Evolutionary conservation across 2,329 filamentous ascomycete genomes (phyloP).

Genomic region (Hansfordia pulvinata): DNA sequence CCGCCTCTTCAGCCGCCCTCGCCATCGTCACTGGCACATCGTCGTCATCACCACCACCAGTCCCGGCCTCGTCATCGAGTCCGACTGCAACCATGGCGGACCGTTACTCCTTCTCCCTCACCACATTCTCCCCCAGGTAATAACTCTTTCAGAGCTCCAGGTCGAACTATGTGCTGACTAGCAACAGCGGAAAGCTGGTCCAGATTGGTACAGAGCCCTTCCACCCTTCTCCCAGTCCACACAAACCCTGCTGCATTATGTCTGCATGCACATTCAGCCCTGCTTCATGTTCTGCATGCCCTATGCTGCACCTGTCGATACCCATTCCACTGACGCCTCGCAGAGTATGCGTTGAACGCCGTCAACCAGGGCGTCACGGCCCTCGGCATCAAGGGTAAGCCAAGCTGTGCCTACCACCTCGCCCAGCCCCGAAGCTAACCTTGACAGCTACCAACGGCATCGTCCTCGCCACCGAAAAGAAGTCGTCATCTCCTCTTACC

Average conservation of each 20-base stretch:
- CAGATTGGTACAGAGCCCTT: constrained; percentile 63
- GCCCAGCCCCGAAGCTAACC: constrained; percentile 5
- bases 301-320: too few species aligned
- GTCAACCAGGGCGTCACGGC: constrained; percentile 99
- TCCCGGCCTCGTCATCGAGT: too few species aligned
- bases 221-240: constrained; percentile 2
- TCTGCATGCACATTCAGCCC: constrained; percentile 4
- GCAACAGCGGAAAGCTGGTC: constrained; percentile 82
- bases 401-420: constrained; percentile 8
- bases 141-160: too few species aligned
- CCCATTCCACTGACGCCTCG: too few species aligned
- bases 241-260: too few species aligned
- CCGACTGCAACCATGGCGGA: constrained; percentile 82
- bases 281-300: background rate
- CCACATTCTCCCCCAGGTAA: constrained; percentile 98
- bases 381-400: constrained; percentile 88
- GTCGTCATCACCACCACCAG: constrained; percentile 9
- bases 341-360: constrained; percentile 97
- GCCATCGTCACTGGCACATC: too few species aligned
- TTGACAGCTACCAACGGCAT: constrained; percentile 86
- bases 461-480: constrained; percentile 98
- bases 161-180: too few species aligned
- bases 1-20: constrained; percentile 5
- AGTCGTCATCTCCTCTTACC: constrained; percentile 93
- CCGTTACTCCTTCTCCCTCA: constrained; percentile 97